These are phyloP conservation scores for Ganoderma lucidum DNA, from an alignment of 1,284 basidiomycete genomes.

Conservation along the genomic window DNA sequence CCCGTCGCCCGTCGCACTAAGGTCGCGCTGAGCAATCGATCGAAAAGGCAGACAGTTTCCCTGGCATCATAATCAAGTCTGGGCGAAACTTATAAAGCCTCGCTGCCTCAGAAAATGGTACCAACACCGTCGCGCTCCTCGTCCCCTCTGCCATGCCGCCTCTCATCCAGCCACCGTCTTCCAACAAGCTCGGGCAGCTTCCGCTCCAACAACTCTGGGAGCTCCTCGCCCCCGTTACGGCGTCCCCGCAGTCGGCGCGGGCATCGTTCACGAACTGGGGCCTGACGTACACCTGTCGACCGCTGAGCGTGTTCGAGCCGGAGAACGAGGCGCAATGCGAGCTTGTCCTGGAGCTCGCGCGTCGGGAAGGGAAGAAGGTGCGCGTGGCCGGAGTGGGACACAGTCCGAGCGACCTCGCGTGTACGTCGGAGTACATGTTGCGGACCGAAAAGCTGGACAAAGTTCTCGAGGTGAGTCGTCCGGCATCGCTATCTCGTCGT, in stretches of 20 bases:
- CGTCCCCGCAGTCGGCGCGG: slow-evolving; percentile 51
- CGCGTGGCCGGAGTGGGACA: slow-evolving; percentile 92
- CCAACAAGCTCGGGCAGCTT: slow-evolving; percentile 38
- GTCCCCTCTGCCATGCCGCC: slow-evolving; percentile 11
- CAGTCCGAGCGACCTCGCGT: slow-evolving; percentile 92
- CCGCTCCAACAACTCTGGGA: slow-evolving; percentile 55
- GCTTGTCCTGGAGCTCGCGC: slow-evolving; percentile 85
- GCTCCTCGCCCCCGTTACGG: slow-evolving; percentile 59
- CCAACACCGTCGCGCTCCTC: slow-evolving; percentile 20
- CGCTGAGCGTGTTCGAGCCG: slow-evolving; percentile 82
- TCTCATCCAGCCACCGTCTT: slow-evolving; percentile 9
- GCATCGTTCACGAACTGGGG: slow-evolving; percentile 78
- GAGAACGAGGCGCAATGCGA: slow-evolving; percentile 76
- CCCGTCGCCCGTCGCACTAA: slow-evolving; percentile 4
- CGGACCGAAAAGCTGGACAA: slow-evolving; percentile 76
- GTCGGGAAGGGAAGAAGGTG: slow-evolving; percentile 74
- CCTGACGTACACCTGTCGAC: slow-evolving; percentile 67
- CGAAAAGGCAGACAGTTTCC: slow-evolving; percentile 32
- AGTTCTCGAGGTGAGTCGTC: slow-evolving; percentile 72
- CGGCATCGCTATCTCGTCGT: slow-evolving; percentile 30
- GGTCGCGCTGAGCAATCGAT: slow-evolving; percentile 42
- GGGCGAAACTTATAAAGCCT: slow-evolving; percentile 44
- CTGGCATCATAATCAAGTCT: slow-evolving; percentile 16
- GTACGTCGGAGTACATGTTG: slow-evolving; percentile 86
- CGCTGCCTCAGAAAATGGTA: slow-evolving; percentile 15